phyloP scores from a whole-genome alignment of 805 yeast genomes.

The Priceomyces fermenticarens region DNA sequence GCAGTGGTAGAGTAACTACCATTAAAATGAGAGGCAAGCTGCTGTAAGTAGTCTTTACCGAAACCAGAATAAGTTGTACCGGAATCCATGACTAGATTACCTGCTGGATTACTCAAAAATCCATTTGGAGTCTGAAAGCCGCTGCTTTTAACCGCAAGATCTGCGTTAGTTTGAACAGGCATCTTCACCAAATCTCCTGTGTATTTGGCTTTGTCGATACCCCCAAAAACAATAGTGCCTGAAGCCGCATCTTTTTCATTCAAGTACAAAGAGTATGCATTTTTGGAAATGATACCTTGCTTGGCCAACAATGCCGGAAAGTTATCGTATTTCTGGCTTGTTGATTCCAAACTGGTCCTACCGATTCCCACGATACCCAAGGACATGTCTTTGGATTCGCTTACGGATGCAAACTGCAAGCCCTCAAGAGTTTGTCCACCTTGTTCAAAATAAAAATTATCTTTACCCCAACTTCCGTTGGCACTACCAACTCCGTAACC shows the following conservation, averaged over 20 bases:
- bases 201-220: conserved; percentile 24
- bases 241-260: conserved; percentile 14
- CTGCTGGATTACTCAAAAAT: neutral
- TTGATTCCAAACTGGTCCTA: neutral
- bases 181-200: conserved; percentile 16
- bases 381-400: conserved; percentile 54
- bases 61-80: conserved; percentile 46
- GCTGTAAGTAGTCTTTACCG: conserved; percentile 23
- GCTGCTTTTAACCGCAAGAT: neutral
- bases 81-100: conserved; percentile 4
- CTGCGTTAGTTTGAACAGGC: conserved; percentile 32
- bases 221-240: conserved; percentile 29
- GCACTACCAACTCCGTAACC: conserved; percentile 47
- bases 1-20: neutral
- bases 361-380: conserved; percentile 5
- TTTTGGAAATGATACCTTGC: conserved; percentile 31
- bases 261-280: conserved; percentile 39
- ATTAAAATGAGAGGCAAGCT: neutral
- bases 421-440: conserved; percentile 46
- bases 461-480: conserved; percentile 66
- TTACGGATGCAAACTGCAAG: conserved; percentile 73
- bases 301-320: conserved; percentile 31
- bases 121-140: conserved; percentile 1
- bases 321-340: conserved; percentile 21
- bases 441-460: conserved; percentile 48